Evolutionary conservation across 805 yeast species (phyloP), one percentile per base, ranked within the genome.

Genomic region (Kazachstania taianensis): DNA sequence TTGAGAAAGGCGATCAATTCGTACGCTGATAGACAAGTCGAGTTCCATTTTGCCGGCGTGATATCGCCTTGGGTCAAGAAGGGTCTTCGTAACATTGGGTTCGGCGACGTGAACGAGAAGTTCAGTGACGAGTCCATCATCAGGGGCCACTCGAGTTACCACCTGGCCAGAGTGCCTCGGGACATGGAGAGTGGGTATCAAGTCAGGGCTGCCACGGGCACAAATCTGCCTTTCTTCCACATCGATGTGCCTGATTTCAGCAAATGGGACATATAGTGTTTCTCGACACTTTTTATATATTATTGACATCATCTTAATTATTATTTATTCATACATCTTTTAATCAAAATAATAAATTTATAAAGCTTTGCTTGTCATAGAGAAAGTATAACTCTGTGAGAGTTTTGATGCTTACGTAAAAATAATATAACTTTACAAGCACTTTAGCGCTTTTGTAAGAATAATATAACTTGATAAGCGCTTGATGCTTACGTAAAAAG

Each of bases 21-120:
- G 38, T 83, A 81, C 50, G 80, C 92, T 13, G 87, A 83, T 53
- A 66, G 80, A 39, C 85, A 81, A 46, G 87, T 85, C 40, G 96
- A 87, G 59, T 78, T 79, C 62, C 96, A 87, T 60, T 86, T 87
- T 57, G 73, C 82, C 8, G 94, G 95, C 18, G 74, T 87, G 22
- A 62, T 81, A 30, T 77, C 81, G 38, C 87, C 89, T 7, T 87
- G 96, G 96, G 73, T 82, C 37, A 75, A 83, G 50, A 72, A 89
- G 52, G 81, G 80, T 5, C 69, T 87, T 45, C 54, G 80, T 30
- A 72, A 75, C 46, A 77, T 78, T 39, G 94, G 94, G 1, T 85
- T 85, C 61, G 94, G 94, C 32, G 63, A 72, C 14, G 65, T 67
- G 35, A 66, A 61, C 18, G 70, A 65, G 20, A 67, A 52, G 15